phyloP scores from a whole-genome alignment of 208 protist genomes.

The Angomonas ambiguus region DNA sequence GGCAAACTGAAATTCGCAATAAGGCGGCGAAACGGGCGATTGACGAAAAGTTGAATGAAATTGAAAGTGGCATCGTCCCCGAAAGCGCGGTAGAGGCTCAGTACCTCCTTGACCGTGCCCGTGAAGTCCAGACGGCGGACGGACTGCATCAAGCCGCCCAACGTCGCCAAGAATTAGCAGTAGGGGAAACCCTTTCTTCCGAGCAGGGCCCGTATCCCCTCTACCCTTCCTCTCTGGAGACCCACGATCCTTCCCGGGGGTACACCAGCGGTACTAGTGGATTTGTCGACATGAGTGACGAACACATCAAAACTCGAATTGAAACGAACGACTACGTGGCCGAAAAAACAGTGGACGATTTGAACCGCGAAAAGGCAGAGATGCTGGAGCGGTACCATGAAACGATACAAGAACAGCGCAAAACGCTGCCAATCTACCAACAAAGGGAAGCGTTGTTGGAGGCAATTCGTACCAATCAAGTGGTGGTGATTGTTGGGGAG shows the following conservation, averaged over 20 bases:
- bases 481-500: constrained; percentile 92
- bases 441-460: constrained; percentile 87
- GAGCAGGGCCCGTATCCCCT: constrained; percentile 1
- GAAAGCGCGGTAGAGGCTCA: constrained; percentile 55
- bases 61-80: constrained; percentile 72
- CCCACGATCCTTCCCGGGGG: too few species aligned
- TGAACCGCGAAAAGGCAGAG: constrained; percentile 44
- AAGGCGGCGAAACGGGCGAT: constrained; percentile 61
- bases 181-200: constrained; percentile 17
- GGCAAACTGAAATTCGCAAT: constrained; percentile 49
- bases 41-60: constrained; percentile 67
- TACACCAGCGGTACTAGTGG: not conserved
- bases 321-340: constrained; percentile 61
- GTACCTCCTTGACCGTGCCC: constrained; percentile 53
- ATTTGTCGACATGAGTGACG: constrained; percentile 58
- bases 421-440: constrained; percentile 93
- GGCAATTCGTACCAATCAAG: constrained; percentile 58
- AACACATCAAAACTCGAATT: constrained; percentile 52
- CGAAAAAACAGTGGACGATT: constrained; percentile 55
- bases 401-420: constrained; percentile 55
- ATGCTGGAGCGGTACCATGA: constrained; percentile 20
- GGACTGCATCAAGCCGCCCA: constrained; percentile 57
- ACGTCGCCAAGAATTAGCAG: constrained; percentile 42
- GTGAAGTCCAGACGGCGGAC: constrained; percentile 55
- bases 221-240: not conserved